Conservation (phyloP, 2,329 filamentous ascomycete genomes). For the Fusarium globosum region DNA sequence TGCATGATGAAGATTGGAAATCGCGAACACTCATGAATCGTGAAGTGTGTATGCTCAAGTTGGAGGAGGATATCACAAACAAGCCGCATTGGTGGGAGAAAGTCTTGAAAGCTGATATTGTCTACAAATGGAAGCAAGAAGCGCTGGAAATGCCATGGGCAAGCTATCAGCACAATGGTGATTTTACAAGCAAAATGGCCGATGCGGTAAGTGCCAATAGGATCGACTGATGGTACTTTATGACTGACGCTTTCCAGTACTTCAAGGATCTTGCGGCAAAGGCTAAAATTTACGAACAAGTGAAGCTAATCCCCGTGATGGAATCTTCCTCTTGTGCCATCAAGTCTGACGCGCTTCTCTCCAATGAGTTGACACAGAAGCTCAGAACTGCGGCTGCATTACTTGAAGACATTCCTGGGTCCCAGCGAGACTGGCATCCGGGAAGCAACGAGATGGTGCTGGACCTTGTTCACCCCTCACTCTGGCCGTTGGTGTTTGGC, state of each 20-base stretch:
- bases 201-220: background rate
- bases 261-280: background rate
- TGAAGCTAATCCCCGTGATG: background rate
- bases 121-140: background rate
- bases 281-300: background rate
- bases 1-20: background rate
- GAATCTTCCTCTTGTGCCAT: background rate
- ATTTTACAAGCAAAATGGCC: background rate
- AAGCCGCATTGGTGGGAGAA: conserved; percentile 52
- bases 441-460: background rate
- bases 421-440: conserved; percentile 15
- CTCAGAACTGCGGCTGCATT: background rate
- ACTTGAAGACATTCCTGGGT: background rate
- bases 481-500: conserved; percentile 37
- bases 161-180: background rate
- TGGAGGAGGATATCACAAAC: conserved; percentile 52
- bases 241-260: background rate
- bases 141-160: background rate
- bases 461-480: conserved; percentile 26
- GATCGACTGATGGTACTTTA: background rate
- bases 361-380: background rate
- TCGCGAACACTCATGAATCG: conserved; percentile 33
- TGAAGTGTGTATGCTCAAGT: conserved; percentile 50
- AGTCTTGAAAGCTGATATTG: conserved; percentile 31
- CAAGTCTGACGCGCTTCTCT: background rate